Base-by-base conservation (phyloP, 441 rosid genomes). In the Adansonia rubrostipa region DNA sequence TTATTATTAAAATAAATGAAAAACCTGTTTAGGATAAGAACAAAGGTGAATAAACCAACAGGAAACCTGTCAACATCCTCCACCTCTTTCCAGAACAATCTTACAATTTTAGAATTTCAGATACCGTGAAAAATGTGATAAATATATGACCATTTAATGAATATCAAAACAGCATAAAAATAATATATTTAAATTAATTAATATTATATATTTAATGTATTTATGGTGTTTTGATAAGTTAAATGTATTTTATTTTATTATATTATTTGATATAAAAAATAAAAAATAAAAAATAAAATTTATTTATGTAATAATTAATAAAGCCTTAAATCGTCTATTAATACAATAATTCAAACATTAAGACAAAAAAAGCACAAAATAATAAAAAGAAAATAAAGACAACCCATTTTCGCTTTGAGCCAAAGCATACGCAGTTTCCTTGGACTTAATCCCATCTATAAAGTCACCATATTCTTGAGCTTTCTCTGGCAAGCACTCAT, bases 51-150 rank as follows among this genome's bases (percentile, higher is more conserved):
- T 14, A 67, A 24, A 50, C 77, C 81, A 73, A 53, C 75, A 76
- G 51, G 61, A 72, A 36, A 15, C 81, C 83, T 79, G 87, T 85
- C 90, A 76, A 6, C 84, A 74, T 84, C 82, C 74, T 66, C 73
- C 73, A 20, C 68, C 64, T 40, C 64, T 80, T 70, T 85, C 88
- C 88, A 85, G 84, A 83, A 79, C 81, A 71, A 79, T 74, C 85
- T 58, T 54, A 20, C 19, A 5, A 4, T 36, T 36, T 36, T 36
- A 36, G 40, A 36, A 36, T 36, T 36, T 36, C 40, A 36, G 40
- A 36, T 36, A 36, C 40, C 40, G 40, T 36, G 40, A 36, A 36
- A 36, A 36, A 36, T 36, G 40, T 36, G 40, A 3, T 36, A 36
- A 36, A 4, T 36, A 36, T 36, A 3, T 3, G 40, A 36, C 4